These are phyloP conservation scores for Entoloma clypeatum DNA, from an alignment of 1,284 basidiomycete genomes.

Conservation along the genomic window DNA sequence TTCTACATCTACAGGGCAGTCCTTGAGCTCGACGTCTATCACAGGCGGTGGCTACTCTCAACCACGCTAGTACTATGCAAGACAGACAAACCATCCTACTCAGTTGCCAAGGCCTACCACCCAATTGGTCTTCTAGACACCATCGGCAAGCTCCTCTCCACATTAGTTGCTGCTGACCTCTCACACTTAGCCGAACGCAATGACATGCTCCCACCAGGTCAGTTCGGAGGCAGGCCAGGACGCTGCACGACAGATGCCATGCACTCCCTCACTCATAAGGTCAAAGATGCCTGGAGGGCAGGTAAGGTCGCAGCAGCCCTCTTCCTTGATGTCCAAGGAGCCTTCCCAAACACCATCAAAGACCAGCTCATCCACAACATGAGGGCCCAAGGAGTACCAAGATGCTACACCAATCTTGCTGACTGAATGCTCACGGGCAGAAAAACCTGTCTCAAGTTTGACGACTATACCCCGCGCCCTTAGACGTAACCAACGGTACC, in stretches of 20 bases:
- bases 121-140: conserved; percentile 29
- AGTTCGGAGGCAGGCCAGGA: conserved; percentile 34
- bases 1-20: conserved; percentile 24
- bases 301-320: conserved; percentile 29
- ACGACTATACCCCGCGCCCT: conserved; percentile 21
- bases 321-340: conserved; percentile 32
- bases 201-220: conserved; percentile 24
- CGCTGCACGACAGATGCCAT: conserved; percentile 33
- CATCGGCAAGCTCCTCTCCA: conserved; percentile 24
- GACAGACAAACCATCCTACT: conserved; percentile 28
- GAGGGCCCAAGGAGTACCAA: conserved; percentile 25
- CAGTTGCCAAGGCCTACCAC: conserved; percentile 24
- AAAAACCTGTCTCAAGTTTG: conserved; percentile 24
- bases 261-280: conserved; percentile 25
- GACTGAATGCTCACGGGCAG: conserved; percentile 10
- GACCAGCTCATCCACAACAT: conserved; percentile 30
- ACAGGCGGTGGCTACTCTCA: conserved; percentile 12
- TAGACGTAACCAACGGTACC: conserved; percentile 23
- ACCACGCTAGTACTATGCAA: conserved; percentile 24
- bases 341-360: conserved; percentile 27
- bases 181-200: conserved; percentile 21
- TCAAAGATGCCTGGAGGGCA: conserved; percentile 29
- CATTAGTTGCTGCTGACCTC: conserved; percentile 26
- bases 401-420: conserved; percentile 17
- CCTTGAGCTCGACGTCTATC: conserved; percentile 19